Evolutionary conservation across 306 rosid genomes (phyloP), one percentile per base, ranked within the genome.

Genomic region (Geum urbanum): DNA sequence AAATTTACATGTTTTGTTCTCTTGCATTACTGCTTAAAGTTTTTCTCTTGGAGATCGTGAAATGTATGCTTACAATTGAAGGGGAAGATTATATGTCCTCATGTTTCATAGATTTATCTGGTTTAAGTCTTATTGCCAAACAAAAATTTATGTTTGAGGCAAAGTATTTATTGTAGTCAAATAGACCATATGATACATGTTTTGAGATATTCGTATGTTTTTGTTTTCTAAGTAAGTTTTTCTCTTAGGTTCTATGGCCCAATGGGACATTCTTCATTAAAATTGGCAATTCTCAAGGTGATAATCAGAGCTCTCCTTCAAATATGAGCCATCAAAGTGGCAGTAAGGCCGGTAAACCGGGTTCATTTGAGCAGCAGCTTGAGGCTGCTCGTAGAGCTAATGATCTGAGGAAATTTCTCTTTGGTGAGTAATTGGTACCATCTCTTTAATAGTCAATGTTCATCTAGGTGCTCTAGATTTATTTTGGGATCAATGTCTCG

Each of bases 311-410:
- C 35, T 58, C 83, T 73, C 53, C 58, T 83, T 82, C 77, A 77
- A 67, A 71, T 60, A 59, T 4, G 14, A 81, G 77, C 14, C 84
- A 79, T 67, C n/a, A 81, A 66, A 79, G 77, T 66, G 88, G 81
- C 58, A 48, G 75, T 74, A 89, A 87, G 72, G 66, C 55, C 79
- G 74, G 53, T 5, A 78, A 78, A 75, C 80, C 80, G 10, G 86
- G 82, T 45, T 87, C 92, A 43, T 95, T 95, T 50, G 96, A 95
- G 87, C 77, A 84, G 72, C 85, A 95, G 72, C 97, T 95, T 43
- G 99, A 95, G 85, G 99, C 97, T 70, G 88, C 95, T 80, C 99
- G 99, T 46, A 83, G 97, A 79, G 99, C 97, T 55, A 91, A 83
- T 78, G 84, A 89, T 65, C 84, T 95, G 70, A 91, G 87, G 83